Evolutionary conservation across 2,329 filamentous ascomycete genomes (phyloP).

Genomic region (Fusarium nisikadoi): DNA sequence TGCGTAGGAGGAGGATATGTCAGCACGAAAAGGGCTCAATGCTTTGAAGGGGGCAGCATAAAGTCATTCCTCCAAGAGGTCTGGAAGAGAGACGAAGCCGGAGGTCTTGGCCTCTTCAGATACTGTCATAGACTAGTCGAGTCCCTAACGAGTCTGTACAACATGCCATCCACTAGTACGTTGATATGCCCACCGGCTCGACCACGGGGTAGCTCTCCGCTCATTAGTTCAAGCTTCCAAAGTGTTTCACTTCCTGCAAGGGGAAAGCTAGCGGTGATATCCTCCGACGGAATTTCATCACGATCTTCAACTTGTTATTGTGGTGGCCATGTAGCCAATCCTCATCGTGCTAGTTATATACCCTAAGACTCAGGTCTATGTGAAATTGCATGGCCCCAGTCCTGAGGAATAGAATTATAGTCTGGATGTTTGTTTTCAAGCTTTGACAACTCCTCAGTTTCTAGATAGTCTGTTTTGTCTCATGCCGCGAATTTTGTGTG

Average conservation of each 20-base stretch:
- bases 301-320: neutral
- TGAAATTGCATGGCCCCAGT: neutral
- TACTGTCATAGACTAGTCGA: neutral
- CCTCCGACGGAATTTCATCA: neutral
- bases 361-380: neutral
- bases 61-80: too few species aligned
- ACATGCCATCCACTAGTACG: neutral
- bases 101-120: neutral
- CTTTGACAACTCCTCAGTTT: neutral
- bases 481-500: neutral
- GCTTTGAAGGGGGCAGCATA: neutral
- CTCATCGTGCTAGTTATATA: neutral
- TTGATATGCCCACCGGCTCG: neutral
- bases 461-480: neutral
- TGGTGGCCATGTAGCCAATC: neutral
- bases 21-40: neutral
- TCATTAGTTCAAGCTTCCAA: neutral
- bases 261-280: neutral
- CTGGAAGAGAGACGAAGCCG: neutral
- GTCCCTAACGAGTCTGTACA: neutral
- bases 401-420: neutral
- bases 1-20: neutral
- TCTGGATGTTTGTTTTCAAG: neutral
- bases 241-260: neutral
- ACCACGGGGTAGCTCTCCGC: neutral